A percentile compares a stretch with the other conserved stretches of the same genome.
Evolutionary conservation across 768 basidiomycete genomes (phyloP).

Genomic region (Boletus pseudopeckii): DNA sequence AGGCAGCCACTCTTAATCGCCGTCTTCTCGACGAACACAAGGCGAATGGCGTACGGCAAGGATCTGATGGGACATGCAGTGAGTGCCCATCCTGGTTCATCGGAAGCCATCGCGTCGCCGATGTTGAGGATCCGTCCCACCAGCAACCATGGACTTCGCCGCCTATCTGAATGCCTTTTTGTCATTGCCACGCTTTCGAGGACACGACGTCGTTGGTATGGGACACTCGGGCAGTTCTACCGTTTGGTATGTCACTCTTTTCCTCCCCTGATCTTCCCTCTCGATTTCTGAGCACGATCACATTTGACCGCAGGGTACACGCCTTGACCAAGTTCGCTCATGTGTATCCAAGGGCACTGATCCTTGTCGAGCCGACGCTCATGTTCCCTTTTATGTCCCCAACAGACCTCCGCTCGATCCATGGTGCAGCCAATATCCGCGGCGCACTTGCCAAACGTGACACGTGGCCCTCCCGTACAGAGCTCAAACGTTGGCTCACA

Average conservation of each 20-base stretch:
- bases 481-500: conserved; percentile 17
- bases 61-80: conserved; percentile 20
- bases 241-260: conserved; percentile 15
- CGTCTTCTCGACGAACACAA: conserved; percentile 24
- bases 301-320: conserved; percentile 11
- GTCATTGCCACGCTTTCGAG: conserved; percentile 20
- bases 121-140: neutral
- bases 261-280: neutral
- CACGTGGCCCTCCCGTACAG: conserved; percentile 24
- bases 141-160: conserved; percentile 24
- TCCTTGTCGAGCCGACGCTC: conserved; percentile 31
- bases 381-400: conserved; percentile 31
- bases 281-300: neutral
- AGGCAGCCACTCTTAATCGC: conserved; percentile 33
- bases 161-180: conserved; percentile 26
- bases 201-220: conserved; percentile 23
- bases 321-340: conserved; percentile 17
- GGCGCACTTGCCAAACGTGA: conserved; percentile 27
- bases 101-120: neutral
- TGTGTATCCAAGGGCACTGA: conserved; percentile 13
- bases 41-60: neutral
- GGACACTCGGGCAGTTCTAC: conserved; percentile 32
- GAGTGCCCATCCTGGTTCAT: neutral
- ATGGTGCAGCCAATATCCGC: conserved; percentile 30
- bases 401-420: conserved; percentile 26